Evolutionary conservation across 257 asterid genomes (phyloP), one percentile per base, ranked within the genome.

Genomic region (Plectranthus barbatus): DNA sequence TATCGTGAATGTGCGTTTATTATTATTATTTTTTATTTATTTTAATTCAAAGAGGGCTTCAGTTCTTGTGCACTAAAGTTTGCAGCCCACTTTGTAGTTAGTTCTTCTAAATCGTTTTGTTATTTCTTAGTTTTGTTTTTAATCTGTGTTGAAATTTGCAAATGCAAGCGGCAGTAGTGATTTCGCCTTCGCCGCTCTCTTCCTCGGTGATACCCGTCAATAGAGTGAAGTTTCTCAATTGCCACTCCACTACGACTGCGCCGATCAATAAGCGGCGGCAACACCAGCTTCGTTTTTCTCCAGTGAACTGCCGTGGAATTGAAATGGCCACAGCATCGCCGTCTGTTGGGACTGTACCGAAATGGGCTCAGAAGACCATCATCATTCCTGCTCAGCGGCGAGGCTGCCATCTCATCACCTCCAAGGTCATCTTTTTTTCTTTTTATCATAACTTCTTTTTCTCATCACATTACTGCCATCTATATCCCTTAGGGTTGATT

Each of bases 321-420:
- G 68, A 70, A 13, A 72, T 75, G 83, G 84, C 81, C 69, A 69
- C 74, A 7, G 40, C 84, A 17, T 23, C 78, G 29, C 51, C 86
- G 4, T 44, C 80, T 44, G 74, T 76, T 54, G 74, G 69, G 26
- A 68, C 57, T 26, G 85, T 70, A 24, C 93, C 97, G 23, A 86
- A 86, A 69, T 91, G 98, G 98, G 88, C 89, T 20, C 98, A 91
- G 81, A 91, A 84, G 74, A 86, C 84, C n/a, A 37, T 91, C 10
- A 76, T 82, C n/a, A 51, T 91, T 58, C 91, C 98, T 17, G 81
- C 91, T 1, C 95, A 82, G 68, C 75, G 78, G 58, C 95, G 98
- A 48, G 97, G 97, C 19, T 92, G 98, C 72, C 97, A 92, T 68
- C 95, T 86, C 62, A 64, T 92, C 71, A 86, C 99, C 37, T 79